These are phyloP conservation scores for Hordeum pubiflorum DNA, from an alignment of 202 grass and related monocot genomes.

Conservation along the genomic window DNA sequence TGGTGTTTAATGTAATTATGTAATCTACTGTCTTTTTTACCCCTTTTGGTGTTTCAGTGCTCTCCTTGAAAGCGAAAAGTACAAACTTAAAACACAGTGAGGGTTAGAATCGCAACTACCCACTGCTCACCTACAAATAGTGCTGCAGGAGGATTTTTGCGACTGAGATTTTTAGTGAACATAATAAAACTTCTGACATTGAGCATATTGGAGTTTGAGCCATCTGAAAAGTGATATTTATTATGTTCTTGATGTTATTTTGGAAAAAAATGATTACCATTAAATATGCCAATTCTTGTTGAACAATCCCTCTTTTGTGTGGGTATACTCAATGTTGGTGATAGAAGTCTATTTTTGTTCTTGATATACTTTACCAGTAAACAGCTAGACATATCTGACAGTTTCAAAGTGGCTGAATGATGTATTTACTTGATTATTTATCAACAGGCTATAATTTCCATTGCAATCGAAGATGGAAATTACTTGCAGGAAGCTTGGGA, in stretches of 20 bases:
- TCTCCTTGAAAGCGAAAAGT: not conserved
- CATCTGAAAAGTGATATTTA: not conserved
- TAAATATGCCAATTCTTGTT: not conserved
- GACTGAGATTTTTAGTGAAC: not conserved
- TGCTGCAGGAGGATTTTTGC: not conserved
- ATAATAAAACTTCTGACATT: slow-evolving; percentile 11
- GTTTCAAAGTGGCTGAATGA: slow-evolving; percentile 19
- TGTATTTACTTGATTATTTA: slow-evolving; percentile 8
- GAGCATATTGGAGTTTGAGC: not conserved
- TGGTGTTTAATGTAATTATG: not conserved
- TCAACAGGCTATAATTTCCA: slow-evolving; percentile 92
- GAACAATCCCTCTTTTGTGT: not conserved
- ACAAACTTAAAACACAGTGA: not conserved
- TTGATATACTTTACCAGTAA: not conserved
- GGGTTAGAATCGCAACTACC: not conserved
- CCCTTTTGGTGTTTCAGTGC: not conserved
- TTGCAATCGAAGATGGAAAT: slow-evolving; percentile 89
- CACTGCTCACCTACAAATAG: not conserved
- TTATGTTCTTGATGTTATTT: slow-evolving; percentile 20
- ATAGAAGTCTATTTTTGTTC: slow-evolving; percentile 1
- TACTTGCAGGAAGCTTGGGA: slow-evolving; percentile 97
- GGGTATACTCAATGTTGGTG: not conserved
- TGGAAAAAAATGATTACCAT: not conserved
- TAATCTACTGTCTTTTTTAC: not conserved
- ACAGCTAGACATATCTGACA: not conserved